A percentile compares a stretch with the other conserved stretches of the same genome.
These are phyloP conservation scores for Cucurbita ficifolia DNA, from an alignment of 306 rosid genomes.

Conservation along the genomic window DNA sequence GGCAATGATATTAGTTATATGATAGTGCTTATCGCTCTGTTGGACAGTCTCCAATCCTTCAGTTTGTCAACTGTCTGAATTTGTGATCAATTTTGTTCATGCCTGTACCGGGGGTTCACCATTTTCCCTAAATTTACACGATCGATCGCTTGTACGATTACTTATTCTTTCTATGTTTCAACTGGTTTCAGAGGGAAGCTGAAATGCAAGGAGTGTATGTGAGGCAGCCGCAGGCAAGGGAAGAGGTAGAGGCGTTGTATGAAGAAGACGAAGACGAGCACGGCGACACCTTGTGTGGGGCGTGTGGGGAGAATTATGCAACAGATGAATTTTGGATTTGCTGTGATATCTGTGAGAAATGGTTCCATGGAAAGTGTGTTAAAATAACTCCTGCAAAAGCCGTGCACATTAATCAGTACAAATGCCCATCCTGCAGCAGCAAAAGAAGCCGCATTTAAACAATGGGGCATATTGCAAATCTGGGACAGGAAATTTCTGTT, in stretches of 20 bases:
- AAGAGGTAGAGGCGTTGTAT: constrained; percentile 40
- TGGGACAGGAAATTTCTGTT: background rate
- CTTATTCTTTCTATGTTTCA: background rate
- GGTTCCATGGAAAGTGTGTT: constrained; percentile 95
- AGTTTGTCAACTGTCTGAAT: background rate
- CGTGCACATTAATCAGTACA: constrained; percentile 83
- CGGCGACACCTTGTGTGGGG: constrained; percentile 81
- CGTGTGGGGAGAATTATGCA: constrained; percentile 73
- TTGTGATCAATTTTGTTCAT: background rate
- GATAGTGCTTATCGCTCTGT: background rate
- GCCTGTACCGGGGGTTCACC: background rate
- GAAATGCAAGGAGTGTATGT: background rate
- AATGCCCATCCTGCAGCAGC: constrained; percentile 93
- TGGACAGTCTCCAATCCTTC: background rate
- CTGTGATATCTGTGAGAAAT: constrained; percentile 80
- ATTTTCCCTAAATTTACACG: background rate
- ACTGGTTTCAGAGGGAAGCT: constrained; percentile 28
- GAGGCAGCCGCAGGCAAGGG: background rate
- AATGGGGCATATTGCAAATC: background rate
- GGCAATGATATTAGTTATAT: background rate
- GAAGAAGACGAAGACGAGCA: constrained; percentile 80
- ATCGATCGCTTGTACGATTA: background rate
- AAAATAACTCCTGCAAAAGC: constrained; percentile 91
- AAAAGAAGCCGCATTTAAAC: constrained; percentile 40
- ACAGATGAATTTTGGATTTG: constrained; percentile 91